Conservation (phyloP, 495 filamentous ascomycete genomes). For the Aspergillus biplanus region DNA sequence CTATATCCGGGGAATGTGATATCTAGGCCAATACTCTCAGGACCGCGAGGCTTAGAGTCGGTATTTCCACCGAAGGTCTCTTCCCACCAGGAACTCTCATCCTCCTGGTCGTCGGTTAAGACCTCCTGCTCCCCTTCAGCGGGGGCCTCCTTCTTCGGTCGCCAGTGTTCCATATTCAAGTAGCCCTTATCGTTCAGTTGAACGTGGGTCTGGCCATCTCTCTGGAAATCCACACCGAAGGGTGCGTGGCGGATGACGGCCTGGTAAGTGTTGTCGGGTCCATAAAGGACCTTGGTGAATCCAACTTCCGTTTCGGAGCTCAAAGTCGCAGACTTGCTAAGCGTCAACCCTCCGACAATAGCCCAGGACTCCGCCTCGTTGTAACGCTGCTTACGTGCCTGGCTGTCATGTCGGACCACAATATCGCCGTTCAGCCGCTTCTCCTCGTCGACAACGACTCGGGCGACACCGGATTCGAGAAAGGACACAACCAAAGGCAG, state of each 20-base stretch:
- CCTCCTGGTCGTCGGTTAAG: constrained; percentile 45
- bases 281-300: constrained; percentile 78
- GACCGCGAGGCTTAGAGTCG: constrained; percentile 86
- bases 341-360: constrained; percentile 75
- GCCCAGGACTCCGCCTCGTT: constrained; percentile 89
- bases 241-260: constrained; percentile 81
- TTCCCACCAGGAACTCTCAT: constrained; percentile 96
- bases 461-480: constrained; percentile 81
- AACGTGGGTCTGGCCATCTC: constrained; percentile 80
- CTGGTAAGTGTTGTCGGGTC: constrained; percentile 73
- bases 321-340: constrained; percentile 68
- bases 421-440: constrained; percentile 87
- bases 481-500: constrained; percentile 87
- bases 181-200: constrained; percentile 85
- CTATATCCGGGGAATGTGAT: constrained; percentile 90
- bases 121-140: constrained; percentile 51
- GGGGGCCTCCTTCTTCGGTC: constrained; percentile 76
- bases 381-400: constrained; percentile 87
- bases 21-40: constrained; percentile 88
- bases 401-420: constrained; percentile 80
- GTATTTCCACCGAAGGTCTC: constrained; percentile 93
- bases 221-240: constrained; percentile 82
- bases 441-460: constrained; percentile 89
- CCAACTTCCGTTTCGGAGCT: constrained; percentile 59
- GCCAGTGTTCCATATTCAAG: constrained; percentile 94